Percentiles rank a stretch among this genome's conserved stretches.
These are phyloP conservation scores for Straminergon stramineum DNA, from an alignment of 225 moss, liverwort and hornwort genomes.

Conservation along the genomic window DNA sequence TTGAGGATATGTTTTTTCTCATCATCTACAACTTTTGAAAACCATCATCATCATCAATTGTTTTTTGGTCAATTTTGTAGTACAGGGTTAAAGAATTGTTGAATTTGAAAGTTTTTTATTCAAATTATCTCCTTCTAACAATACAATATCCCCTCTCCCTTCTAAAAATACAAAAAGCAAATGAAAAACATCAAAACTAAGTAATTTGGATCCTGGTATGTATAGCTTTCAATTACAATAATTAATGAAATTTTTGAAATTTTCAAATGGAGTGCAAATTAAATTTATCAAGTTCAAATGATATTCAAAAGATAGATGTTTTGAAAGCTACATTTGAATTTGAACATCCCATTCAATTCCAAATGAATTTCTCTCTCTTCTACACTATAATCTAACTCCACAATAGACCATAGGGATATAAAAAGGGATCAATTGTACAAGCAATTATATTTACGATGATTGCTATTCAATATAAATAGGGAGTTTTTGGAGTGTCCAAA, in stretches of 20 bases:
- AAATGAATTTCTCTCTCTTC: neutral
- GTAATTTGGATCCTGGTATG: neutral
- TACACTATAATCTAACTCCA: neutral
- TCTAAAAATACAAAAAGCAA: neutral
- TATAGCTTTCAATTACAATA: neutral
- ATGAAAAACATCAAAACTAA: neutral
- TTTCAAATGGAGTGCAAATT: neutral
- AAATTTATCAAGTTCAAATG: neutral
- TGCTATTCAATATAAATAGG: neutral
- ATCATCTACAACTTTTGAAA: neutral
- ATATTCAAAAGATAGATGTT: neutral
- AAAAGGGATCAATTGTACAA: neutral
- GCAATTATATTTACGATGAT: neutral
- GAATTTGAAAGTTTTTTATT: neutral
- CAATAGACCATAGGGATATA: fast-evolving
- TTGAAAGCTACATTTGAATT: neutral
- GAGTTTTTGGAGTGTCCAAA: fast-evolving
- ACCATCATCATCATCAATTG: fast-evolving
- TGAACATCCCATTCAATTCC: neutral
- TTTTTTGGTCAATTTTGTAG: neutral
- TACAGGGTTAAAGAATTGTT: too few relatives aligned
- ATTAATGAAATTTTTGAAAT: neutral
- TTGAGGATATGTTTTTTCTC: neutral
- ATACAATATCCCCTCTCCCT: fast-evolving
- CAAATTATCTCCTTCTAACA: neutral